phyloP scores from a whole-genome alignment of 768 basidiomycete genomes.

The Panaeolus cyanescens region DNA sequence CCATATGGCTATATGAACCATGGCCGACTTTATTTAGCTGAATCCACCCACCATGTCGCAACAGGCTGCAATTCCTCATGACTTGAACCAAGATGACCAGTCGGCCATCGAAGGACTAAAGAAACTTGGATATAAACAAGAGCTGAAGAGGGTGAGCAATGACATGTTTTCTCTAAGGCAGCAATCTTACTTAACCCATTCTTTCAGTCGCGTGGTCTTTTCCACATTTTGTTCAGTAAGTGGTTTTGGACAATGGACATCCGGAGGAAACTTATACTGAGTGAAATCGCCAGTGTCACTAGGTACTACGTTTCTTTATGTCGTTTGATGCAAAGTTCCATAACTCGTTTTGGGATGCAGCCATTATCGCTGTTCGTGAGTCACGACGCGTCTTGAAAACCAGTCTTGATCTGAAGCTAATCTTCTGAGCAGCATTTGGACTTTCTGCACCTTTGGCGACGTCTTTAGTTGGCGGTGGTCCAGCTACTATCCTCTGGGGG shows the following conservation, averaged over 20 bases:
- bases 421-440: slow-evolving; percentile 44
- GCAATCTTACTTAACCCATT: background rate
- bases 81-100: background rate
- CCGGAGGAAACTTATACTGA: slow-evolving; percentile 1
- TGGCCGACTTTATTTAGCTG: too few species aligned
- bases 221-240: slow-evolving; percentile 58
- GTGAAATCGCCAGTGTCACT: slow-evolving; percentile 42
- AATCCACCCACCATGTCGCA: background rate
- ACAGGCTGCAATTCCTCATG: background rate
- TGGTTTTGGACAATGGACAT: background rate
- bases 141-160: slow-evolving; percentile 51
- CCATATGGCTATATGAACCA: too few species aligned
- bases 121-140: slow-evolving; percentile 57
- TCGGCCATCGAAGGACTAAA: slow-evolving; percentile 37
- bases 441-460: slow-evolving; percentile 60
- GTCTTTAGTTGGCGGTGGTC: slow-evolving; percentile 54
- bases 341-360: slow-evolving; percentile 24
- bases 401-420: background rate
- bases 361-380: slow-evolving; percentile 66
- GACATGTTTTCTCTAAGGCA: background rate
- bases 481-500: slow-evolving; percentile 63
- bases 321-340: background rate
- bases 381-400: slow-evolving; percentile 11
- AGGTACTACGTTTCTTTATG: slow-evolving; percentile 27
- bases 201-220: slow-evolving; percentile 48